Percentiles rank a stretch among this genome's conserved stretches.
These are phyloP conservation scores for Chrysopogon serrulatus DNA, from an alignment of 176 grass and related monocot genomes.

Conservation along the genomic window DNA sequence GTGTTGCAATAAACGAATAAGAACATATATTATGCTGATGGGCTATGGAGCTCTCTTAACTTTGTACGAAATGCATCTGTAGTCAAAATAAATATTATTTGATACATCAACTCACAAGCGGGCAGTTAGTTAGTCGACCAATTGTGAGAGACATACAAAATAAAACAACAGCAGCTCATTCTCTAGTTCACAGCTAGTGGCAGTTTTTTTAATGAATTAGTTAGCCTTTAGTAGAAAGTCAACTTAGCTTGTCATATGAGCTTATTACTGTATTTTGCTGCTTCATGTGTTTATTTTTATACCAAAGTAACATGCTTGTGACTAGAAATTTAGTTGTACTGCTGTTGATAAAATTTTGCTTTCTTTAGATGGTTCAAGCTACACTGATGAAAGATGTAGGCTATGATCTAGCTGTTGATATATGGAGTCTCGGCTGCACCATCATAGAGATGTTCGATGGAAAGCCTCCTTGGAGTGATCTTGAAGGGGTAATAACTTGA, in stretches of 20 bases:
- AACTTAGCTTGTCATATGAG: constrained; percentile 9
- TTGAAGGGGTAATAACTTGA: constrained; percentile 83
- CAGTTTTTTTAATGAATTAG: background rate
- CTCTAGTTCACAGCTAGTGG: background rate
- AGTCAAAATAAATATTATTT: background rate
- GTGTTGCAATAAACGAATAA: background rate
- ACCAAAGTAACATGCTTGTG: constrained; percentile 6
- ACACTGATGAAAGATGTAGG: constrained; percentile 66
- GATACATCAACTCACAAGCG: background rate
- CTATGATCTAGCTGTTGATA: constrained; percentile 90
- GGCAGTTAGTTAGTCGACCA: background rate
- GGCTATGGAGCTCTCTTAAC: background rate
- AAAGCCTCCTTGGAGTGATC: constrained; percentile 91
- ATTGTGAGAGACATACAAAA: background rate
- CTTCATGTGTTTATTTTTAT: background rate
- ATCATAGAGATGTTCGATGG: constrained; percentile 94
- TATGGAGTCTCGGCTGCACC: constrained; percentile 98
- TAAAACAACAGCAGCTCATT: constrained; percentile 12
- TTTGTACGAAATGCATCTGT: background rate
- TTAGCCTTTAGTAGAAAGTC: background rate
- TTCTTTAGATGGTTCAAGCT: constrained; percentile 83
- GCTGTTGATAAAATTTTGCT: constrained; percentile 14
- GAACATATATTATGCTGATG: background rate
- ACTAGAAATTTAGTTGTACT: background rate
- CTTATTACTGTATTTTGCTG: background rate